A percentile compares a stretch with the other conserved stretches of the same genome.
These are phyloP conservation scores for Tetrapyrgos nigripes DNA, from an alignment of 1,284 basidiomycete species.

Conservation along the genomic window DNA sequence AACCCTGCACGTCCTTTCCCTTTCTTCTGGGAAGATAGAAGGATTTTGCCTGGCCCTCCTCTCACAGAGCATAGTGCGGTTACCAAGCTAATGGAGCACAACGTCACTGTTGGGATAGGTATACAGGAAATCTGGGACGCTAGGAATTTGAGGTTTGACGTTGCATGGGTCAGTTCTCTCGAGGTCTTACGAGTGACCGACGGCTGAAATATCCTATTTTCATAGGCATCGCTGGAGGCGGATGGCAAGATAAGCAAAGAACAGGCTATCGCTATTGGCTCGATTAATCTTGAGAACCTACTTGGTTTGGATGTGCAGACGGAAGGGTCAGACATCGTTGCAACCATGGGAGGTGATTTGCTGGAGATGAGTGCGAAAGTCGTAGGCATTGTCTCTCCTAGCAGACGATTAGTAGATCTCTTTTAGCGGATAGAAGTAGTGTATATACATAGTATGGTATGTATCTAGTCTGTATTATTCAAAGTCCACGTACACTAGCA, in stretches of 20 bases:
- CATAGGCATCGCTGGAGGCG: constrained; percentile 57
- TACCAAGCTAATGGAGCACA: constrained; percentile 49
- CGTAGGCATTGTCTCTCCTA: constrained; percentile 55
- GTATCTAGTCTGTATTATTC: too few relatives aligned
- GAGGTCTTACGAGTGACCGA: neutral
- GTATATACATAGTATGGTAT: too few relatives aligned
- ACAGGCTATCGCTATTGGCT: constrained; percentile 54
- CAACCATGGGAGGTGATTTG: constrained; percentile 54
- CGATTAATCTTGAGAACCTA: constrained; percentile 56
- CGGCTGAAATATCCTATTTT: constrained; percentile 21
- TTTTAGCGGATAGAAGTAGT: too few relatives aligned
- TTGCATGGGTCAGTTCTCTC: constrained; percentile 62
- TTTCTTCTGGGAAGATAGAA: constrained; percentile 57
- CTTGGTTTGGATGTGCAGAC: constrained; percentile 46
- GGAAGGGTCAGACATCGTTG: constrained; percentile 56
- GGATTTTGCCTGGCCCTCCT: constrained; percentile 74
- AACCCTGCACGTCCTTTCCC: constrained; percentile 66
- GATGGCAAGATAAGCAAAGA: constrained; percentile 51
- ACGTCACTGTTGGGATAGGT: constrained; percentile 68
- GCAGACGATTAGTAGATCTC: constrained; percentile 36
- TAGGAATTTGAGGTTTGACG: constrained; percentile 74
- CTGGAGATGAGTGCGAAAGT: constrained; percentile 57
- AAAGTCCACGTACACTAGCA: too few relatives aligned
- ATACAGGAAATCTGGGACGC: constrained; percentile 68
- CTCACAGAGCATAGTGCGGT: constrained; percentile 51